These are phyloP conservation scores for Phaseolus lunatus DNA, from an alignment of 306 rosid species.

Conservation along the genomic window DNA sequence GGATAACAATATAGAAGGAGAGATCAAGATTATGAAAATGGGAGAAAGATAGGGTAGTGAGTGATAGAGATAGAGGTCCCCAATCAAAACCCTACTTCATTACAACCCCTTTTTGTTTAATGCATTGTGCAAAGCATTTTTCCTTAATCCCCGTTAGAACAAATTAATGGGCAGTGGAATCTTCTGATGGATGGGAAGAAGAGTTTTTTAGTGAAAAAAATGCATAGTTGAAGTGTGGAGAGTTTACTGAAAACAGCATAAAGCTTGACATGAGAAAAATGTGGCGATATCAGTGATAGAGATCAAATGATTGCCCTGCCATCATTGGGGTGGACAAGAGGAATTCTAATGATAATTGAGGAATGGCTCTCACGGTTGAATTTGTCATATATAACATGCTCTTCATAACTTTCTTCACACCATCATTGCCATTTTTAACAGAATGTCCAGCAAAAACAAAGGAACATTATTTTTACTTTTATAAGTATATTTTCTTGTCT, in stretches of 20 bases:
- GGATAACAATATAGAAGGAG: too few species aligned
- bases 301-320: conserved; percentile 36
- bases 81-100: not conserved
- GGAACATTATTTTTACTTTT: conserved; percentile 19
- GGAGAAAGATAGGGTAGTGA: not conserved
- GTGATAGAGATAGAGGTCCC: conserved; percentile 25
- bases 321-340: conserved; percentile 43
- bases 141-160: conserved; percentile 30
- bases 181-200: not conserved
- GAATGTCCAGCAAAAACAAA: not conserved
- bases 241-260: not conserved
- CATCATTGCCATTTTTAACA: conserved; percentile 38
- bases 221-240: not conserved
- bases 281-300: conserved; percentile 39
- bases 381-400: conserved; percentile 12
- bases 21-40: too few species aligned
- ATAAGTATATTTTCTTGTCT: conserved; percentile 26
- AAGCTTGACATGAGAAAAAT: conserved; percentile 36
- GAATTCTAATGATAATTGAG: conserved; percentile 38
- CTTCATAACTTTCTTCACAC: conserved; percentile 13
- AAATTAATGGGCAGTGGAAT: conserved; percentile 21
- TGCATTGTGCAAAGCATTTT: conserved; percentile 23
- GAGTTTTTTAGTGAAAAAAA: not conserved
- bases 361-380: conserved; percentile 29
- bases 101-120: conserved; percentile 10